Base-by-base conservation (phyloP, 352 stramenopile genomes). In the Phytophthora megakarya region DNA sequence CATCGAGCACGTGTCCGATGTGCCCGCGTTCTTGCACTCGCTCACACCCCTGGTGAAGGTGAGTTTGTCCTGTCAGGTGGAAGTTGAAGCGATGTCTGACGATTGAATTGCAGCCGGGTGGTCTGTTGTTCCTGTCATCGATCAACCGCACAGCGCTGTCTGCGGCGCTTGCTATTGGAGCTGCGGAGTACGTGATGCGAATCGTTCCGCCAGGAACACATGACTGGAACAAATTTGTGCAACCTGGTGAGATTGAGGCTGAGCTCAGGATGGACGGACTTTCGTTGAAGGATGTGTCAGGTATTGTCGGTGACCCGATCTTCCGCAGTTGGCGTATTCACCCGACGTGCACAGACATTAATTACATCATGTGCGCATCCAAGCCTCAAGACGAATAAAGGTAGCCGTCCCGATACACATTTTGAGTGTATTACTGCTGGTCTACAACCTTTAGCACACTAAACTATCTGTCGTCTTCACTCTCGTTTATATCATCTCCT, bases 171-270 rank as follows among this genome's bases (percentile, higher is more conserved):
- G 81, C 82, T 11, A 88, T 95, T 51, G 84, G 83, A 46, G 82
- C 80, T 50, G 85, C 86, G 12, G 87, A 95, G 59, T 91, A 93
- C 40, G 59, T 94, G 35, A 61, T 95, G 38, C 71, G 73, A 18
- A 75, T 95, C 23, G 72, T 95, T 23, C 87, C 87, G 4, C 81
- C 83, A 66, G 80, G 85, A 55, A 95, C 87, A 25, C 87, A 95
- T 50, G 83, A 95, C 54, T 95, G 85, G 85, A 78, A 80, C 71
- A 95, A 94, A 69, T 95, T 92, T 61, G 75, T 95, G 21, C 66
- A 88, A 52, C 85, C 85, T 10, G 72, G 79, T 21, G 87, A 95
- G 38, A 73, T 94, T 21, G 70, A 77, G 32, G 39, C 51, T 2
- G 76, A 78, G n/a, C 56, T 95, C 38, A 78, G 74, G 54, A 72